phyloP scores from a whole-genome alignment of 2,329 filamentous ascomycete genomes.

The Calonectria montana region DNA sequence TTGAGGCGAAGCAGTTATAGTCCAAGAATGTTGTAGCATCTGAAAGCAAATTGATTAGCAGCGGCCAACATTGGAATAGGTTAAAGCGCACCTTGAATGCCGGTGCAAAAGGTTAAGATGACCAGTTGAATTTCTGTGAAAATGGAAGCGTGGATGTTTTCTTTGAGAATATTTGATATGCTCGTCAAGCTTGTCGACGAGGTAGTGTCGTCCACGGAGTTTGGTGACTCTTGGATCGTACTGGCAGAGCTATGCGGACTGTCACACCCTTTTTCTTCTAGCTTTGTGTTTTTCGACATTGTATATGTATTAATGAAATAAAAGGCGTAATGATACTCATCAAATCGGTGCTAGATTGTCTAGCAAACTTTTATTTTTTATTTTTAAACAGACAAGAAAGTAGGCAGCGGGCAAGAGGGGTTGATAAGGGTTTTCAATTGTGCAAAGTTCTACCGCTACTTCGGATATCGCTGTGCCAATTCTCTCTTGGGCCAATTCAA shows the following conservation, averaged over 20 bases:
- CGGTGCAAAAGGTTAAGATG: not conserved
- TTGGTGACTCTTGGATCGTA: not conserved
- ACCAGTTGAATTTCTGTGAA: not conserved
- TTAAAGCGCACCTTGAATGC: not conserved
- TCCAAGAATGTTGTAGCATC: not conserved
- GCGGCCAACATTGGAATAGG: not conserved
- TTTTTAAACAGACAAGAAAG: not conserved
- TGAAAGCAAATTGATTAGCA: not conserved
- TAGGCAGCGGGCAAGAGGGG: not conserved
- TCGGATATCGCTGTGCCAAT: not conserved
- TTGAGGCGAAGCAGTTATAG: not conserved
- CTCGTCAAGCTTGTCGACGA: not conserved
- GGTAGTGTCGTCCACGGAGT: not conserved
- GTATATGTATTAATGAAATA: not conserved
- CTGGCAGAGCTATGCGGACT: not conserved
- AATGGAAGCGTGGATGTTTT: not conserved
- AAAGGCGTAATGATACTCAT: not conserved
- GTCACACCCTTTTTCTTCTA: too few relatives aligned
- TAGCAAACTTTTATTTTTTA: not conserved
- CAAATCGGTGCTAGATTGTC: not conserved
- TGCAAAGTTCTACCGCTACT: not conserved
- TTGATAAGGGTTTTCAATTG: not conserved
- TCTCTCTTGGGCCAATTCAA: not conserved
- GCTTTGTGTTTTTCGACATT: not conserved
- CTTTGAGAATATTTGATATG: not conserved